Base-by-base conservation (phyloP, 2,329 filamentous ascomycete species). In the Trichophyton schoenleinii region DNA sequence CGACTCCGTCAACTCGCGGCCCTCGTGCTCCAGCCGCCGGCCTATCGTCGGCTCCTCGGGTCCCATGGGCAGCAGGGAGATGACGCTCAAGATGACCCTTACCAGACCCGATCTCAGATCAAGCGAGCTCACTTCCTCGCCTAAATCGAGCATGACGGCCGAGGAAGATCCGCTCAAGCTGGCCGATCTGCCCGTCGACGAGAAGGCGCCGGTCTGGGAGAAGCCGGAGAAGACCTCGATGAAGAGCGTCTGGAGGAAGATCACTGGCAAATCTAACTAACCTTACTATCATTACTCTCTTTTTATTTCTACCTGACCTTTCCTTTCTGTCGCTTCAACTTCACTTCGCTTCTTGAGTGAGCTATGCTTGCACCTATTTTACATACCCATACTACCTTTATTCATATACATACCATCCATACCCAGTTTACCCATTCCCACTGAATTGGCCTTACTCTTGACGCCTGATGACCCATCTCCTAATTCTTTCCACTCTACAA, bases 61-160 rank as follows among this genome's bases (percentile, higher is more conserved):
- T 3, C 75, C 82, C 1, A 76, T 80, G 0, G 80, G 81, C 38
- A 87, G 83, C 61, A 83, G 91, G 38, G 91, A 97, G 73, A 96
- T 96, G 91, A 97, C 94, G 2, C 76, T 97, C 57, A 88, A 91
- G 57, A 95, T 97, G 91, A 97, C 92, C 0, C 81, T 97, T 60
- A 97, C 94, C 2, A 81, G 91, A 55, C 89, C 91, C 0, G 92
- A 97, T 70, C 80, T 97, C 57, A 85, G 91, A 38, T 60, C 69
- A 15, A 64, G 68, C 13, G 70, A 70, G n/a, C 20, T 59, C 9
- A 28, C 53, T 3, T 22, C 62, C 15, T 63, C 62, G 4, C 60
- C 60, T 15, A 42, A 38, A 18, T 13, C 34, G 8, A 83, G 87
- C 68, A 76, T 38, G 34, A 31, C 76, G 36, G 63, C 76, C 65